A percentile compares a stretch with the other conserved stretches of the same genome.
phyloP scores from a whole-genome alignment of 208 protist genomes.

The Endotrypanum monterogeii region DNA sequence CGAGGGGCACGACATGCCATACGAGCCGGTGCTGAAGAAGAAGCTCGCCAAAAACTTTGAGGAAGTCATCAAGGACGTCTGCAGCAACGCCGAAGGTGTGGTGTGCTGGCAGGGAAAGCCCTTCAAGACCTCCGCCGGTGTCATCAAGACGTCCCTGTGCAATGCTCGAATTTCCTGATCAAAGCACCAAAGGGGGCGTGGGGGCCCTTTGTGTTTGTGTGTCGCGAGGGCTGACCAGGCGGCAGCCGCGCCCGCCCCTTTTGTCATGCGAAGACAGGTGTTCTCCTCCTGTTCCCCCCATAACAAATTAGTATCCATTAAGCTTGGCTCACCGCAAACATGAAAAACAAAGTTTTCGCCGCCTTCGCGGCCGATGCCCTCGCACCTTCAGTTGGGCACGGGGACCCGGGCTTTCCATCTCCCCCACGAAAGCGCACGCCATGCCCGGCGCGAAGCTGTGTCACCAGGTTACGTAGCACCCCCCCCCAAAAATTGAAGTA shows the following conservation, averaged over 20 bases:
- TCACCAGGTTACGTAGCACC: background rate
- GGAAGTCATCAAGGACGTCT: constrained; percentile 74
- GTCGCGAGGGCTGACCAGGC: no score
- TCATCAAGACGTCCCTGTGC: constrained; percentile 63
- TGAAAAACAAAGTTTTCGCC: background rate
- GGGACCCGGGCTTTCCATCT: background rate
- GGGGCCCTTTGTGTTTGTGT: background rate
- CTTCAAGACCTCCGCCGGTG: constrained; percentile 66
- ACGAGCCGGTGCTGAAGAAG: constrained; percentile 87
- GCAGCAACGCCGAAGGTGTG: constrained; percentile 69
- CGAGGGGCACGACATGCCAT: constrained; percentile 76
- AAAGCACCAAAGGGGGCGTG: background rate
- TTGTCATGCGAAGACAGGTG: background rate
- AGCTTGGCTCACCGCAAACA: background rate
- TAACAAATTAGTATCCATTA: background rate
- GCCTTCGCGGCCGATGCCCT: background rate
- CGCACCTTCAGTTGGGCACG: background rate
- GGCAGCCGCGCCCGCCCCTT: no score
- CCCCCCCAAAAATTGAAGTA: background rate
- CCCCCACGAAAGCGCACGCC: no score
- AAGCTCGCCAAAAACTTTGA: constrained; percentile 93
- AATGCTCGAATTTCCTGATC: constrained; percentile 72
- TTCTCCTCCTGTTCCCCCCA: background rate
- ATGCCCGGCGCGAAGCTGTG: no score
- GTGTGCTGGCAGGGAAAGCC: constrained; percentile 73